Percentiles rank a stretch among this genome's conserved stretches.
phyloP scores from a whole-genome alignment of 306 rosid species.

The Purshia tridentata region DNA sequence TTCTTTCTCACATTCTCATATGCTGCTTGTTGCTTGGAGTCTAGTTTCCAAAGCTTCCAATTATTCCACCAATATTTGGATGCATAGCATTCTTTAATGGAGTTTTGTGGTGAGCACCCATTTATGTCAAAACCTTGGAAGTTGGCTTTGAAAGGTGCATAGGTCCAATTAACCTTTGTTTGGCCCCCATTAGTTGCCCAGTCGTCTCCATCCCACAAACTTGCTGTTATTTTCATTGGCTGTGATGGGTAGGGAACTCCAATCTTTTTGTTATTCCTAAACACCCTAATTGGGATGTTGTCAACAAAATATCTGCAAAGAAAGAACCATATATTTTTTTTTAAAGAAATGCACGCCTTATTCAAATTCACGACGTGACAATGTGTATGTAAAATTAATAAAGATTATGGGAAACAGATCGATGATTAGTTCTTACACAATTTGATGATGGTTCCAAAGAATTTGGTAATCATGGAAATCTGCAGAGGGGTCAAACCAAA shows the following conservation, averaged over 20 bases:
- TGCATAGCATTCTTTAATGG: slow-evolving; percentile 30
- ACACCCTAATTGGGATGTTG: slow-evolving; percentile 44
- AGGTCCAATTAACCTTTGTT: slow-evolving; percentile 41
- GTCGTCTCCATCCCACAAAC: slow-evolving; percentile 48
- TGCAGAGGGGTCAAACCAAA: slow-evolving; percentile 63
- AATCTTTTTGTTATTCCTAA: slow-evolving; percentile 29
- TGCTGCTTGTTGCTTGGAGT: not conserved
- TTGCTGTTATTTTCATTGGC: slow-evolving; percentile 46
- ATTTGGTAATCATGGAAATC: slow-evolving; percentile 45
- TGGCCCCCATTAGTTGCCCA: slow-evolving; percentile 67
- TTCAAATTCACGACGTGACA: no score
- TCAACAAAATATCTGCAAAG: slow-evolving; percentile 46
- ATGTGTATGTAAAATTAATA: no score
- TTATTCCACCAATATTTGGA: slow-evolving; percentile 45
- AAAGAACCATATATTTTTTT: no score
- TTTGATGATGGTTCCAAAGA: slow-evolving; percentile 62
- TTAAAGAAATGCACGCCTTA: no score
- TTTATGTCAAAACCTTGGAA: slow-evolving; percentile 40
- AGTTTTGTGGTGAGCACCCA: slow-evolving; percentile 32
- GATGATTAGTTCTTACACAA: slow-evolving; percentile 41
- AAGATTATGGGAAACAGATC: no score
- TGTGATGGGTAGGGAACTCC: slow-evolving; percentile 40
- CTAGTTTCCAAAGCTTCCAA: slow-evolving; percentile 30
- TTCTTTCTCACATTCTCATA: slow-evolving; percentile 32
- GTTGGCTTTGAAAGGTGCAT: slow-evolving; percentile 54